Base-by-base conservation (phyloP, 352 stramenopile genomes). In the Phytopythium oedochilum region DNA sequence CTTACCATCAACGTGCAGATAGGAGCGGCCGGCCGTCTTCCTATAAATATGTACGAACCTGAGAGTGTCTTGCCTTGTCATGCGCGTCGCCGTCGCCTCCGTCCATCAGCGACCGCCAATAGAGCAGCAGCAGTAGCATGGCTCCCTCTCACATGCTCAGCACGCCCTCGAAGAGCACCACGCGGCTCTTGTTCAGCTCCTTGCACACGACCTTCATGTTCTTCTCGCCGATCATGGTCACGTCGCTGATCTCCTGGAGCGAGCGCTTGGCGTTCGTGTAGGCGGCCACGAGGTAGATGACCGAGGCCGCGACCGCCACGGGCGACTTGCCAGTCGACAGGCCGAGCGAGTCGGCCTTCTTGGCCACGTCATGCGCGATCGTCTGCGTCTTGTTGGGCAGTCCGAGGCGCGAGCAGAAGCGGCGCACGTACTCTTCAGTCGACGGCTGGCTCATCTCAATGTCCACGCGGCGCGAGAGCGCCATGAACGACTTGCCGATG, bases 201-300 rank as follows among this genome's bases (percentile, higher is more conserved):
- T 92, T 92, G 78, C 79, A 90, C 47, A 92, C 83, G 45, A 77
- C 65, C 62, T 92, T 92, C 68, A 92, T 80, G 63, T 83, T 89
- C 66, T 90, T 92, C 49, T 84, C 79, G 57, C 67, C 76, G 48
- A 92, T 88, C 70, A 87, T 88, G 40, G 83, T 87, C 34, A 89
- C 80, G 40, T 89, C 69, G 53, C 79, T 90, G 61, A 92, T 89
- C 48, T 92, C 83, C 60, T 92, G 75, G 20, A 92, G 68, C 14
- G 83, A 90, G 17, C 79, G 75, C 68, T 92, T 92, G 42, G 71
- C 68, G 51, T 92, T 76, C 14, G 83, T 92, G 64, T 90, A 92
- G 1, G 83, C 83, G n/a, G 83, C 79, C 11, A 90, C 83, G 29
- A 92, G 49, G 55, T 92, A 92, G 35, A 92, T 88, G 26, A 92